phyloP scores from a whole-genome alignment of 2,329 filamentous ascomycete genomes.

The Lachnellula arida region DNA sequence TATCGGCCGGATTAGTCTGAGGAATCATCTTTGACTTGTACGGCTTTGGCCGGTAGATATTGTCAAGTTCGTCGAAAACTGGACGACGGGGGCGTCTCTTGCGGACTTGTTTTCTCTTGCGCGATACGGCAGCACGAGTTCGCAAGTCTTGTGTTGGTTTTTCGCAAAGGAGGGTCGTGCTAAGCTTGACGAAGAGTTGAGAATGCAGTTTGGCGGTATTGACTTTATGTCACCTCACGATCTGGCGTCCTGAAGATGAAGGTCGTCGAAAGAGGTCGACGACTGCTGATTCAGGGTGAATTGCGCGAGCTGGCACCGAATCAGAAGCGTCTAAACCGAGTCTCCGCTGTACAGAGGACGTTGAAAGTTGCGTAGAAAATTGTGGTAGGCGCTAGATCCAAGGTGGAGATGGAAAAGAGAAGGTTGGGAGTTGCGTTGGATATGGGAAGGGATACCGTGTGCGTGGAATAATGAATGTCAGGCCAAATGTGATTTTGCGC shows the following conservation, averaged over 20 bases:
- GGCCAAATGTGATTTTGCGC: constrained; percentile 11
- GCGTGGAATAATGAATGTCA: background rate
- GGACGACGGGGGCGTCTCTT: constrained; percentile 37
- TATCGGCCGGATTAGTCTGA: constrained; percentile 25
- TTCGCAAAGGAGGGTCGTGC: constrained; percentile 39
- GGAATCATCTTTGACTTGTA: constrained; percentile 45
- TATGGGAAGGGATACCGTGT: background rate
- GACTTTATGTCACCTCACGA: constrained; percentile 9
- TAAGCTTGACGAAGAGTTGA: constrained; percentile 60
- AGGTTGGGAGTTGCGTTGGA: background rate
- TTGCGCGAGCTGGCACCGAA: background rate
- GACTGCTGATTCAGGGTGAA: constrained; percentile 1
- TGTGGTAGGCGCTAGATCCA: background rate
- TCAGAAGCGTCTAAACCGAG: background rate
- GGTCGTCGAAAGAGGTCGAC: constrained; percentile 18
- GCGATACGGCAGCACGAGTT: constrained; percentile 27
- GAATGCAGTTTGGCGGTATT: constrained; percentile 64
- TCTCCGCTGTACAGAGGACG: background rate
- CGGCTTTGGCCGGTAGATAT: constrained; percentile 40
- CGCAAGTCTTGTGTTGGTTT: constrained; percentile 31
- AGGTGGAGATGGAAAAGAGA: background rate
- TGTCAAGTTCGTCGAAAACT: constrained; percentile 38
- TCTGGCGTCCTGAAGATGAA: background rate
- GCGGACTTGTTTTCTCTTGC: constrained; percentile 31
- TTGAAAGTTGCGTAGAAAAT: background rate